Conservation (phyloP, 2,329 filamentous ascomycete genomes). For the Aspergillus thermomutatus region DNA sequence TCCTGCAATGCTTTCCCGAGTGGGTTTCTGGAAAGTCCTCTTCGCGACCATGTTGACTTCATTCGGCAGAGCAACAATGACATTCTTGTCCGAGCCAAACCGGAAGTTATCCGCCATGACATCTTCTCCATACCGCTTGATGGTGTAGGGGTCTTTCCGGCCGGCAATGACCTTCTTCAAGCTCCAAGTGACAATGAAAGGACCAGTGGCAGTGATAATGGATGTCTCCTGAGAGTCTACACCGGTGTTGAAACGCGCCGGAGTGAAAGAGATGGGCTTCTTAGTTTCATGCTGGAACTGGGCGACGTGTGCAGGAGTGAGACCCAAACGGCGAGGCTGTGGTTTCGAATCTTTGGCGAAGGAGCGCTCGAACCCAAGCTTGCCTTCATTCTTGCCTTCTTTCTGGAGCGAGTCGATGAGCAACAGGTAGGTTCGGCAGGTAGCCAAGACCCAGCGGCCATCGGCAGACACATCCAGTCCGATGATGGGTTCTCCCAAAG, state of each 20-base stretch:
- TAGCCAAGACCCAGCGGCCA: conserved; percentile 91
- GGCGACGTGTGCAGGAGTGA: conserved; percentile 88
- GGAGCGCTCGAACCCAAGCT: conserved; percentile 92
- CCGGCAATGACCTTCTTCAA: conserved; percentile 83
- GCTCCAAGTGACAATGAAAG: conserved; percentile 96
- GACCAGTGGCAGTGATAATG: conserved; percentile 93
- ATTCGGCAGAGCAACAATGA: conserved; percentile 94
- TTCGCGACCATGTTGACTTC: conserved; percentile 98
- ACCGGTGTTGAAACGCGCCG: conserved; percentile 90
- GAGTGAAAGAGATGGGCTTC: conserved; percentile 79
- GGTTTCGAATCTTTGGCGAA: conserved; percentile 93
- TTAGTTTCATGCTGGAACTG: conserved; percentile 98
- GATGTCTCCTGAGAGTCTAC: conserved; percentile 78
- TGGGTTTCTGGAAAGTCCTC: conserved; percentile 78
- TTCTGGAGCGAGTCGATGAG: conserved; percentile 90
- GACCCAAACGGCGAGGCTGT: conserved; percentile 81
- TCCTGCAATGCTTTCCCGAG: conserved; percentile 82
- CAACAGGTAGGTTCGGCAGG: conserved; percentile 89
- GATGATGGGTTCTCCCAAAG: conserved; percentile 89
- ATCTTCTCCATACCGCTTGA: conserved; percentile 92
- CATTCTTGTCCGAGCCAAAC: conserved; percentile 94
- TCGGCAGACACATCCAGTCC: conserved; percentile 94
- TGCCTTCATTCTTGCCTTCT: conserved; percentile 91
- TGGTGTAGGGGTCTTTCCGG: conserved; percentile 83
- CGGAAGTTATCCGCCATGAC: conserved; percentile 99